Evolutionary conservation across 805 yeast species (phyloP).

Genomic region (Metschnikowia continentalis): DNA sequence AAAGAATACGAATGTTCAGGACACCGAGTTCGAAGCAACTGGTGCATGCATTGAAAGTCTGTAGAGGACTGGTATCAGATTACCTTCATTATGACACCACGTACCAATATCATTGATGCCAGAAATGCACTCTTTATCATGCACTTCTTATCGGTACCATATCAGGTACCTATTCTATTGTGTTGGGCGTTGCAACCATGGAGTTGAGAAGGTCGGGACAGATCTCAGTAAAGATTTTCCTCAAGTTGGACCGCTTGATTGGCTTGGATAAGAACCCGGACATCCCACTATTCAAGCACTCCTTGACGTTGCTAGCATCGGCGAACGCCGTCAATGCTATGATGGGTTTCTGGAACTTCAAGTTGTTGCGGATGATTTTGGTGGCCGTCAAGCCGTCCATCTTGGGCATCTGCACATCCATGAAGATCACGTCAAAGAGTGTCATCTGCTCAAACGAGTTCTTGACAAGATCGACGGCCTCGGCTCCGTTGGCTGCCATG

Average conservation of each 20-base stretch:
- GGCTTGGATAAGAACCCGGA: constrained; percentile 88
- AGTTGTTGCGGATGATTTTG: constrained; percentile 57
- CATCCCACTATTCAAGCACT: constrained; percentile 89
- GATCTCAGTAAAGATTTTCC: constrained; percentile 50
- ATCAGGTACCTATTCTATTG: neutral
- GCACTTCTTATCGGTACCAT: too few species aligned
- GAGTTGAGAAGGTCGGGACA: constrained; percentile 35
- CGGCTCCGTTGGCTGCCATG: constrained; percentile 87
- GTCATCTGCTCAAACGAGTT: constrained; percentile 39
- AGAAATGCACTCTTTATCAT: too few species aligned
- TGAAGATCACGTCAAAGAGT: constrained; percentile 70
- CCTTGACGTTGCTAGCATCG: constrained; percentile 83
- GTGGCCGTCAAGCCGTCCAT: constrained; percentile 89
- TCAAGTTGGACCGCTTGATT: constrained; percentile 63
- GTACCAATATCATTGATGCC: too few species aligned
- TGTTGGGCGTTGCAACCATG: constrained; percentile 30
- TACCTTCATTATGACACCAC: too few species aligned
- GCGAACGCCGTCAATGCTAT: constrained; percentile 96
- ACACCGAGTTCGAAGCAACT: too few species aligned
- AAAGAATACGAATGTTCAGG: too few species aligned
- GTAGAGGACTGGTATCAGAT: too few species aligned
- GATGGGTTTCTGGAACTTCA: constrained; percentile 66
- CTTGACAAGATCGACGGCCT: constrained; percentile 69
- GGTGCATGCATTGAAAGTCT: too few species aligned
- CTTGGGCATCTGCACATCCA: constrained; percentile 98